Conservation (phyloP, 1,139 yeast genomes). For the Sugiyamaella novakii region DNA sequence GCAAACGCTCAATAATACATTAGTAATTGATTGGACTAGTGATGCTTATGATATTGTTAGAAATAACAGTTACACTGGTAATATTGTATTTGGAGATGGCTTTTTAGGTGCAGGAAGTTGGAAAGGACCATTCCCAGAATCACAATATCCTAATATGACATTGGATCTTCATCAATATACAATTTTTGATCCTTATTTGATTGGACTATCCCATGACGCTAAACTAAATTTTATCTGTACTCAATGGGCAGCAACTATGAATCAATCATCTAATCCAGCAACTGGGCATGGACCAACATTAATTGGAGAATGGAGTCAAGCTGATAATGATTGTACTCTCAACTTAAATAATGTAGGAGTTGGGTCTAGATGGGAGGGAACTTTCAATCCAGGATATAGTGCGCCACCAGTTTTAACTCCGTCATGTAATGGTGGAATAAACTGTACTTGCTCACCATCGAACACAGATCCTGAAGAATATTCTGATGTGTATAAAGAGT, state of each 20-base stretch:
- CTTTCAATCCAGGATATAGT: constrained; percentile 33
- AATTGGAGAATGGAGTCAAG: constrained; percentile 89
- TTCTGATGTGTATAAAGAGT: constrained; percentile 36
- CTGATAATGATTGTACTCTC: constrained; percentile 86
- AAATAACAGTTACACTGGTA: constrained; percentile 34
- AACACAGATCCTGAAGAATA: constrained; percentile 36
- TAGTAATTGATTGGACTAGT: constrained; percentile 41
- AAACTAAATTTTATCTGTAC: constrained; percentile 40
- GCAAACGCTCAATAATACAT: constrained; percentile 33
- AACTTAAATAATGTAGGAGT: constrained; percentile 90
- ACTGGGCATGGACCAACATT: constrained; percentile 61
- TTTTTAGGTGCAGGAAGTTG: constrained; percentile 40
- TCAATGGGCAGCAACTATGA: constrained; percentile 55
- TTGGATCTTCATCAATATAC: constrained; percentile 61
- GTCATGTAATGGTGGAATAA: constrained; percentile 34
- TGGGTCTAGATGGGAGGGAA: constrained; percentile 80
- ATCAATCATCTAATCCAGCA: constrained; percentile 54
- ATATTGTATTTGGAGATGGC: constrained; percentile 42
- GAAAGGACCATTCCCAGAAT: constrained; percentile 38
- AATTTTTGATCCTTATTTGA: constrained; percentile 60
- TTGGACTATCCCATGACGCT: constrained; percentile 60
- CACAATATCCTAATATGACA: constrained; percentile 69
- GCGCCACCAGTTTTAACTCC: constrained; percentile 33
- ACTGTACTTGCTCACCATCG: constrained; percentile 39
- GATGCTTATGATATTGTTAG: constrained; percentile 40